phyloP scores from a whole-genome alignment of 345 rosid species.

The Populus euphratica region DNA sequence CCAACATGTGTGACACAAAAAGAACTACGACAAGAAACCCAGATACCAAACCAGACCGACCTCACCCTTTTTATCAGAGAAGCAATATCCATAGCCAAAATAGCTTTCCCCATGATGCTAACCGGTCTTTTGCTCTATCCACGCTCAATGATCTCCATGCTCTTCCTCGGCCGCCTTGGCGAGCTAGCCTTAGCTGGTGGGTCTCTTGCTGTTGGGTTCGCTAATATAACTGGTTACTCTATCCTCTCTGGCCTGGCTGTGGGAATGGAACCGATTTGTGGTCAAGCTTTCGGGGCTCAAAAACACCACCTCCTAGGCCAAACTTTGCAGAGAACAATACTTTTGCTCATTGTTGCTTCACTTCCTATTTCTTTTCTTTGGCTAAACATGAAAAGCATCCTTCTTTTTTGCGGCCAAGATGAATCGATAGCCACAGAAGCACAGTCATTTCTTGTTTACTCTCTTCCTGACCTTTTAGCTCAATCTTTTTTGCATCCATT shows the following conservation, averaged over 20 bases:
- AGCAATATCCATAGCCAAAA: conserved; percentile 43
- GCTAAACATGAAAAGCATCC: conserved; percentile 67
- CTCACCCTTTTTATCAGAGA: conserved; percentile 39
- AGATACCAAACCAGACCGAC: conserved; percentile 15
- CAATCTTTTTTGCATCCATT: conserved; percentile 79
- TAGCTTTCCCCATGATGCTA: conserved; percentile 66
- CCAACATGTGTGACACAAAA: conserved; percentile 1
- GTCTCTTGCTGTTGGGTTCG: conserved; percentile 77
- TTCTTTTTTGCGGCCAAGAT: conserved; percentile 60
- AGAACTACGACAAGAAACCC: neutral
- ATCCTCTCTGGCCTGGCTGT: conserved; percentile 79
- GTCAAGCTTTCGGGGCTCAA: conserved; percentile 82
- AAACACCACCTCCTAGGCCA: conserved; percentile 49
- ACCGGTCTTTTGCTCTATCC: conserved; percentile 73
- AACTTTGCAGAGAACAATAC: conserved; percentile 61
- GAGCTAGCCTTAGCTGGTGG: conserved; percentile 77
- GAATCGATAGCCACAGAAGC: conserved; percentile 53
- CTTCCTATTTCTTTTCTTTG: conserved; percentile 67
- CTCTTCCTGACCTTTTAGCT: conserved; percentile 78
- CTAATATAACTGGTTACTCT: conserved; percentile 88
- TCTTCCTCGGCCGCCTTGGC: conserved; percentile 70
- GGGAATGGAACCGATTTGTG: conserved; percentile 93
- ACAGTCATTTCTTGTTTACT: conserved; percentile 57
- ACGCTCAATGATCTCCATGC: conserved; percentile 81
- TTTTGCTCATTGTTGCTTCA: conserved; percentile 53